A percentile compares a stretch with the other conserved stretches of the same genome.
Evolutionary conservation across 768 basidiomycete species (phyloP).

Genomic region (Epithele typhae): DNA sequence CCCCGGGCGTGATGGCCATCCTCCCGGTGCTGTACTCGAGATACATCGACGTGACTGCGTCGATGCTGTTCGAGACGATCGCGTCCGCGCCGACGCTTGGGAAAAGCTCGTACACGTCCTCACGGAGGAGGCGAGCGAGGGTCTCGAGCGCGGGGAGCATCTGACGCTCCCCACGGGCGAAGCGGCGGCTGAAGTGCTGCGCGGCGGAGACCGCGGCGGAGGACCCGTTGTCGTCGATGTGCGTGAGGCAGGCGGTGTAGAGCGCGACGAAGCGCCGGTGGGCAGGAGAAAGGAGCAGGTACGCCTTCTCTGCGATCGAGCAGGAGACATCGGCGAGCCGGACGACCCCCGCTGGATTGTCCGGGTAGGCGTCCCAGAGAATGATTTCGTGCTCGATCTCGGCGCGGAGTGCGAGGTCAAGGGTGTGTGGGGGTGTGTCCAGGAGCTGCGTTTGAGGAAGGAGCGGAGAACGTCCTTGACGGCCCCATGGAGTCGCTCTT

Average conservation of each 20-base stretch:
- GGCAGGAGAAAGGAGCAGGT: no score
- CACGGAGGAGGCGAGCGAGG: neutral
- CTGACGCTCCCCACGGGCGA: neutral
- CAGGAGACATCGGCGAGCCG: no score
- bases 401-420: no score
- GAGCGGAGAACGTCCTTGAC: no score
- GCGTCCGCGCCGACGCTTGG: neutral
- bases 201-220: neutral
- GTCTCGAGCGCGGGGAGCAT: neutral
- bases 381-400: neutral
- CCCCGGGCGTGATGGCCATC: slow-evolving; percentile 23
- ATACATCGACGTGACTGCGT: slow-evolving; percentile 30
- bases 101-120: slow-evolving; percentile 2
- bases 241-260: slow-evolving; percentile 3
- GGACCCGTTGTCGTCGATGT: slow-evolving; percentile 3
- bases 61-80: slow-evolving; percentile 28
- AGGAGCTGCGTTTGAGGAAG: no score
- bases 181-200: slow-evolving; percentile 3
- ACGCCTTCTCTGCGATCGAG: no score
- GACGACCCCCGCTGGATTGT: neutral
- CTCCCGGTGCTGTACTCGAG: slow-evolving; percentile 28
- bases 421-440: no score
- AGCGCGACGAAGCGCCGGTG: neutral
- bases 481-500: no score
- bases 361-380: neutral